Conservation (phyloP, 2,329 filamentous ascomycete species). For the Fusarium solani-melongenae region DNA sequence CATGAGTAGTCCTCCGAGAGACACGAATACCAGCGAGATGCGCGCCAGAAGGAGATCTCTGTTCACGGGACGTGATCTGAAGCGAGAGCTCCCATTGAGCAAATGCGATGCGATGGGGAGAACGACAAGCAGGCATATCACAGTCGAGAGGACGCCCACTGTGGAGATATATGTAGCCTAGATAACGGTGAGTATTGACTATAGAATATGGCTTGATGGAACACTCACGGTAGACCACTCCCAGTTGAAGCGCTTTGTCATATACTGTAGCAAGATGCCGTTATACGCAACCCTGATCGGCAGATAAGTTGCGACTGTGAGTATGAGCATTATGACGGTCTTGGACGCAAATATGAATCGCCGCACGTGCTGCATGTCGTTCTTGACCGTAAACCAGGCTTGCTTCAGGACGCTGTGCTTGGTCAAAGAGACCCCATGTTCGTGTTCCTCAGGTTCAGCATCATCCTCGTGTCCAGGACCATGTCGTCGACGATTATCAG, state of each 20-base stretch:
- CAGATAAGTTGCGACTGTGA: conserved; percentile 44
- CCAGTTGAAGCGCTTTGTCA: conserved; percentile 62
- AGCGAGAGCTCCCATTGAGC: conserved; percentile 42
- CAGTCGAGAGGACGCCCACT: conserved; percentile 50
- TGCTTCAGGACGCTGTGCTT: conserved; percentile 33
- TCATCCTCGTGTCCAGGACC: conserved; percentile 12
- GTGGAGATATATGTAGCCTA: conserved; percentile 57
- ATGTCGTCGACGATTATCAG: conserved; percentile 37
- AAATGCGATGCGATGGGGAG: conserved; percentile 50
- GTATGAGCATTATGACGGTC: conserved; percentile 52
- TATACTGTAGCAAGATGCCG: conserved; percentile 61
- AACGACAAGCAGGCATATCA: conserved; percentile 52
- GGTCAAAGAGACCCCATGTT: background rate
- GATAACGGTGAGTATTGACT: background rate
- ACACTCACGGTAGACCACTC: conserved; percentile 55
- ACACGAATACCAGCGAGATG: conserved; percentile 45
- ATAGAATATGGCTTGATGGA: rapidly evolving
- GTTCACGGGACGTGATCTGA: conserved; percentile 45
- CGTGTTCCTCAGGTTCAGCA: background rate
- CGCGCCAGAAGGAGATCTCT: conserved; percentile 57
- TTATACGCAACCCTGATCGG: conserved; percentile 47
- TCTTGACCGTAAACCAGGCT: conserved; percentile 42
- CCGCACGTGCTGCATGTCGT: conserved; percentile 51
- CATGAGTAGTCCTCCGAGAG: conserved; percentile 52
- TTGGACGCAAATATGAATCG: conserved; percentile 54